Conservation (phyloP, 768 basidiomycete genomes). For the Kwoniella mangroviensis region DNA sequence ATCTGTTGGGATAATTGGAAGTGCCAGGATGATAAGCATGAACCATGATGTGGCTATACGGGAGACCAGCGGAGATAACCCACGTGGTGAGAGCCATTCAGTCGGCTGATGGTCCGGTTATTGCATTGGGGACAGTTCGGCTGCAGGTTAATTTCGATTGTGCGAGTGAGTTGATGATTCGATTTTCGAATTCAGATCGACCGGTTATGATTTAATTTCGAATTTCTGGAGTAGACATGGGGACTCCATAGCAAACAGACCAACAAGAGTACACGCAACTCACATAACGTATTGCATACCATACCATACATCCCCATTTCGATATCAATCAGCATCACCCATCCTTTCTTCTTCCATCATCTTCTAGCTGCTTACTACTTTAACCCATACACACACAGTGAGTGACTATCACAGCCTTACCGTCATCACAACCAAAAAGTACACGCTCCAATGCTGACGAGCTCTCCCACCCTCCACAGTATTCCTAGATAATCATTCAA, state of each 20-base stretch:
- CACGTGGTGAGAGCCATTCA: background rate
- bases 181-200: background rate
- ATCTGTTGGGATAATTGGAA: background rate
- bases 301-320: background rate
- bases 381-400: conserved; percentile 9
- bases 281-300: background rate
- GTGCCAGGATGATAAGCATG: background rate
- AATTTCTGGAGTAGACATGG: conserved; percentile 6
- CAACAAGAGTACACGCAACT: conserved; percentile 1
- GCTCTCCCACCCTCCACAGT: background rate
- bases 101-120: conserved; percentile 10
- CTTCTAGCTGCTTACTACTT: background rate
- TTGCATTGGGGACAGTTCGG: conserved; percentile 1
- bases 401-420: conserved; percentile 2
- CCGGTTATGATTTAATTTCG: background rate
- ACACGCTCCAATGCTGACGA: background rate
- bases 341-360: conserved; percentile 3
- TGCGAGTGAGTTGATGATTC: no score
- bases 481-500: conserved; percentile 24
- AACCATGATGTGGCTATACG: background rate
- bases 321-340: background rate
- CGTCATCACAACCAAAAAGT: background rate
- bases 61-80: background rate
- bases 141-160: conserved; percentile 6
- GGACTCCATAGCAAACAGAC: background rate